These are phyloP conservation scores for Spongispora temasekensis DNA, from an alignment of 1,284 basidiomycete genomes.

Conservation along the genomic window DNA sequence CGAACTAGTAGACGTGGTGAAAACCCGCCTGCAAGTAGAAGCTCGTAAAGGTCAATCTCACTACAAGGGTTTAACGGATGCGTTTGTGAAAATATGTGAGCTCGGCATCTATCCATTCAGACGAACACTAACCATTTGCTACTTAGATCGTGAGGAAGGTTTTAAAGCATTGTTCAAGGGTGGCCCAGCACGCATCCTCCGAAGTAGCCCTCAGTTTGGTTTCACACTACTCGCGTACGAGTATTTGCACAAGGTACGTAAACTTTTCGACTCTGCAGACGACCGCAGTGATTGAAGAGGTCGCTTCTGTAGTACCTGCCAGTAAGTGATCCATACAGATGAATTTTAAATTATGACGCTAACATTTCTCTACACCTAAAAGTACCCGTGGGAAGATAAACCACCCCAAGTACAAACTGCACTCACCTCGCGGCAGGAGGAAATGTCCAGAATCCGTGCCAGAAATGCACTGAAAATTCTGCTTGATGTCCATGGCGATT, in stretches of 20 bases:
- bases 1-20: constrained; percentile 80
- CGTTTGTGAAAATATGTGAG: constrained; percentile 86
- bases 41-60: constrained; percentile 89
- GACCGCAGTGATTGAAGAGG: not conserved
- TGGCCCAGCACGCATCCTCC: constrained; percentile 86
- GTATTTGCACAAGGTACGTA: constrained; percentile 67
- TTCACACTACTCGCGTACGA: constrained; percentile 93
- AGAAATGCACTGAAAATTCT: constrained; percentile 92
- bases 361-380: constrained; percentile 12
- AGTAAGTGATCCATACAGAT: constrained; percentile 47
- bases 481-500: constrained; percentile 82
- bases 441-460: constrained; percentile 85
- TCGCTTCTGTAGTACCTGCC: constrained; percentile 57
- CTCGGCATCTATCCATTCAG: constrained; percentile 6
- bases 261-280: not conserved
- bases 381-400: constrained; percentile 80
- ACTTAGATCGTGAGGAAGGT: constrained; percentile 79
- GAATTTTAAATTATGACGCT: constrained; percentile 7
- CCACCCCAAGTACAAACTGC: constrained; percentile 66
- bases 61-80: constrained; percentile 92
- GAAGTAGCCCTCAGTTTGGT: constrained; percentile 89
- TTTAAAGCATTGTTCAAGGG: constrained; percentile 95
- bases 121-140: constrained; percentile 14
- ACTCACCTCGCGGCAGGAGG: constrained; percentile 73
- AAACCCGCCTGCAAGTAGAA: constrained; percentile 98